These are phyloP conservation scores for Neonectria hederae DNA, from an alignment of 2,329 filamentous ascomycete species.

Conservation along the genomic window DNA sequence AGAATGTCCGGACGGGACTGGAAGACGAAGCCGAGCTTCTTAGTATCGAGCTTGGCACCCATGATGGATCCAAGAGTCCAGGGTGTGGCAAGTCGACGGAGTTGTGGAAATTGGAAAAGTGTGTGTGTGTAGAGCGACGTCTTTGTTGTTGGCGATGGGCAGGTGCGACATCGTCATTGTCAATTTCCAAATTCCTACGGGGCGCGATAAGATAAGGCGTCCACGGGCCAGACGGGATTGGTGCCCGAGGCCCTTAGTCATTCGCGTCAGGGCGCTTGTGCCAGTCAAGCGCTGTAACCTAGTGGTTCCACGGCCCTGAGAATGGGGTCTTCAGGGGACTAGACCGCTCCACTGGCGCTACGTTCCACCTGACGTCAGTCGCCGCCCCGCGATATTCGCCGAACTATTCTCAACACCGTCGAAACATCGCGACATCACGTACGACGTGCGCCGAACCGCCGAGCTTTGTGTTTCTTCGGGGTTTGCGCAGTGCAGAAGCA, in stretches of 20 bases:
- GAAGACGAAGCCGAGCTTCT: constrained; percentile 63
- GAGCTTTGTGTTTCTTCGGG: background rate
- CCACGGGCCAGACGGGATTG: constrained; percentile 16
- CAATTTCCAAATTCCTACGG: constrained; percentile 26
- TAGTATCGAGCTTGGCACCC: constrained; percentile 57
- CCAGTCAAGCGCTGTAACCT: constrained; percentile 7
- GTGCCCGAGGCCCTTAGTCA: constrained; percentile 38
- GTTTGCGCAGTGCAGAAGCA: constrained; percentile 34
- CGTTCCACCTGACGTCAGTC: constrained; percentile 23
- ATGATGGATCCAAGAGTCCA: constrained; percentile 45
- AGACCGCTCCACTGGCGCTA: constrained; percentile 1
- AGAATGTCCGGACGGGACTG: constrained; percentile 66
- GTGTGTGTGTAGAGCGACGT: constrained; percentile 8
- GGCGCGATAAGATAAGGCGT: constrained; percentile 40
- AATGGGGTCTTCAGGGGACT: constrained; percentile 9
- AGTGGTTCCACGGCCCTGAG: constrained; percentile 29
- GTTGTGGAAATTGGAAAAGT: constrained; percentile 23
- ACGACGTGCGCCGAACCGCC: background rate
- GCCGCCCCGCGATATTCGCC: constrained; percentile 16
- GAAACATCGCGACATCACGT: constrained; percentile 9
- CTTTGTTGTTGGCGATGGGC: constrained; percentile 7
- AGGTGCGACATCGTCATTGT: constrained; percentile 37
- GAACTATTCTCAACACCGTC: constrained; percentile 5
- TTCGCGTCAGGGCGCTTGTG: constrained; percentile 10
- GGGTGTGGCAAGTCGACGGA: constrained; percentile 27